Base-by-base conservation (phyloP, 2,329 filamentous ascomycete species). In the Colletotrichum karsti region DNA sequence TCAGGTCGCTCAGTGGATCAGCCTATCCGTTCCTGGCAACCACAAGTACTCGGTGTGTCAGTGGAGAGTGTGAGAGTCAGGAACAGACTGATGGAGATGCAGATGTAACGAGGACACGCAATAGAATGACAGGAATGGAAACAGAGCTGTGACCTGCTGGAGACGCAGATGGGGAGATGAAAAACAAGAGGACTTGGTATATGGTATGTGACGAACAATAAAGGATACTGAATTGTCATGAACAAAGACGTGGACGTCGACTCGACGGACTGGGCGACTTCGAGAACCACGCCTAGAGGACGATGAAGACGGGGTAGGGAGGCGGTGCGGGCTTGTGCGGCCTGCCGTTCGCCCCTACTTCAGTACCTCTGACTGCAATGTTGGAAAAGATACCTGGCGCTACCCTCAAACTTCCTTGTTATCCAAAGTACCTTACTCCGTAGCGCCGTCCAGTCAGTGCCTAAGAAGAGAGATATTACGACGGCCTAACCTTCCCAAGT, bases 61-160 rank as follows among this genome's bases (percentile, higher is more conserved):
- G 57, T 60, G 57, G 57, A 60, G 44, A 60, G 44, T 22, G 44
- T 4, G 57, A 60, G 57, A 51, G 55, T 60, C 44, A 60, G 57
- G 44, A 48, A 55, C 20, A 41, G 51, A 55, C 12, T 24, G 30
- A 24, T 7, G 35, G 51, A 55, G 9, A 28, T 35, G n/a, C 30
- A 26, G 46, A 50, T 50, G 46, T 50, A 53, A 22, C 50, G n/a
- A 10, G n/a, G 39, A 30, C 26, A 26, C 18, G 55, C 41, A 39
- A 39, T 20, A 50, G 22, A 15, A 10, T 12, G 15, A 20, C 33
- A 55, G 30, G 51, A 55, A 55, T 35, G 33, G 35, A 37, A 18
- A 39, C 39, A 12, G 15, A n/a, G 30, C 20, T 39, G 51, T 10
- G 13, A 10, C 13, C 26, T 28, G 35, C 39, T n/a, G 13, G 28